These are phyloP conservation scores for Tricholoma matsutake DNA, from an alignment of 768 basidiomycete species.

Conservation along the genomic window DNA sequence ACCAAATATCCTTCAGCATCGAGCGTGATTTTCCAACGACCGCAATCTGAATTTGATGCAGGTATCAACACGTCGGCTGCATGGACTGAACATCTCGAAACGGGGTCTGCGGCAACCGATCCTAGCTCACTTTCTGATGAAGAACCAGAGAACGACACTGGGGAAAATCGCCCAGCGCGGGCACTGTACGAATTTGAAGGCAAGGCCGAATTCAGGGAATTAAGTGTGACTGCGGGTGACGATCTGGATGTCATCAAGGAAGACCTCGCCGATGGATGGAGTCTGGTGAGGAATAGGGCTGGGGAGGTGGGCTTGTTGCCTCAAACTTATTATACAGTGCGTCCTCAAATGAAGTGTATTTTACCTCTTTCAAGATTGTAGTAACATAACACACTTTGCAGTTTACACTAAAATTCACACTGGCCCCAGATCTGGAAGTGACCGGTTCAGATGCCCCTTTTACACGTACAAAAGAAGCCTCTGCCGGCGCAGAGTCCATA, in stretches of 20 bases:
- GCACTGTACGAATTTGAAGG: constrained; percentile 76
- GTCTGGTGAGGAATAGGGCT: constrained; percentile 56
- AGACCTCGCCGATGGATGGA: constrained; percentile 77
- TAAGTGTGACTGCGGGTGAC: constrained; percentile 67
- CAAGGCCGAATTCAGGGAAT: constrained; percentile 70
- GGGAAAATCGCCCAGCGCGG: constrained; percentile 49
- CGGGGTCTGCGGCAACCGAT: constrained; percentile 24
- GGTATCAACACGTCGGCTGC: constrained; percentile 76
- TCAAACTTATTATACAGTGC: constrained; percentile 67
- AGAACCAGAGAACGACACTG: constrained; percentile 34
- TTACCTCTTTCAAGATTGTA: not conserved
- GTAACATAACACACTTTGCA: constrained; percentile 22
- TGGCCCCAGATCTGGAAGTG: constrained; percentile 43
- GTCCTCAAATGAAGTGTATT: constrained; percentile 19
- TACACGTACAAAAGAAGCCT: constrained; percentile 31
- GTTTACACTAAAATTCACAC: constrained; percentile 65
- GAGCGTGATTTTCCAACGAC: constrained; percentile 17
- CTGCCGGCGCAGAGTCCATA: constrained; percentile 35
- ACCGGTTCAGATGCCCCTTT: constrained; percentile 18
- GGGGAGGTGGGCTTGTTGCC: constrained; percentile 71
- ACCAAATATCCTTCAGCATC: constrained; percentile 12
- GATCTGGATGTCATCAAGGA: constrained; percentile 69
- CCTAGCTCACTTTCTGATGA: constrained; percentile 55
- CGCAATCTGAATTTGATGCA: constrained; percentile 61
- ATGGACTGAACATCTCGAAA: constrained; percentile 65